Base-by-base conservation (phyloP, 495 filamentous ascomycete species). In the Lophiostoma macrostomum region DNA sequence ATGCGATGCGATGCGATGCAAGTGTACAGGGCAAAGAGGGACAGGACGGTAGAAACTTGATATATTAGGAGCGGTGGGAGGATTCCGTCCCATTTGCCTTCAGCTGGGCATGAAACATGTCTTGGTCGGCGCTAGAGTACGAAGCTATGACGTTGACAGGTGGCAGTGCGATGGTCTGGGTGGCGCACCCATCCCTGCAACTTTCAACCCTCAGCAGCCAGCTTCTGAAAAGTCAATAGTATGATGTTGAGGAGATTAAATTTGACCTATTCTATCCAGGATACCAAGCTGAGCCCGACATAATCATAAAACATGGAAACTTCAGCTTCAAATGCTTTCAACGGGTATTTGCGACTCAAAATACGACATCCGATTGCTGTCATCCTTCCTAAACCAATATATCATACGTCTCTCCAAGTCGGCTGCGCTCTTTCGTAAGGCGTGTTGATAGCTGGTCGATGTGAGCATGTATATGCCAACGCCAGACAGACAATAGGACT, bases 381-480 rank as follows among this genome's bases (percentile, higher is more conserved):
- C n/a, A n/a, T n/a, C n/a, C n/a, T n/a, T n/a, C n/a, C n/a, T n/a
- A n/a, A n/a, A n/a, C n/a, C 34, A 37, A 37, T 18, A 37, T 37
- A 14, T 51, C 20, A 63, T 13, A 63, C 54, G 25, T 58, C 60
- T 36, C 55, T 58, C 60, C 60, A 57, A 3, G 45, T 57, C 18
- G 53, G 37, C 20, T 57, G 44, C 4, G 37, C 38, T n/a, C 38
- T 23, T 42, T 58, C 62, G 40, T 66, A 73, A 8, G 82, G 79
- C 0, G 81, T 85, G 30, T 74, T 74, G n/a, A 86, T 79, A 4
- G 78, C 55, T 58, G 29, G 10, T 7, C 10, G 0, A 25, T 5
- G 35, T 58, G 20, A 58, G 48, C 14, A 27, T 13, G n/a, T n/a
- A 35, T 23, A n/a, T 23, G 24, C 30, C n/a, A 2, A 39, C 4